phyloP scores from a whole-genome alignment of 2,329 filamentous ascomycete species.

The Diaporthe helianthi region DNA sequence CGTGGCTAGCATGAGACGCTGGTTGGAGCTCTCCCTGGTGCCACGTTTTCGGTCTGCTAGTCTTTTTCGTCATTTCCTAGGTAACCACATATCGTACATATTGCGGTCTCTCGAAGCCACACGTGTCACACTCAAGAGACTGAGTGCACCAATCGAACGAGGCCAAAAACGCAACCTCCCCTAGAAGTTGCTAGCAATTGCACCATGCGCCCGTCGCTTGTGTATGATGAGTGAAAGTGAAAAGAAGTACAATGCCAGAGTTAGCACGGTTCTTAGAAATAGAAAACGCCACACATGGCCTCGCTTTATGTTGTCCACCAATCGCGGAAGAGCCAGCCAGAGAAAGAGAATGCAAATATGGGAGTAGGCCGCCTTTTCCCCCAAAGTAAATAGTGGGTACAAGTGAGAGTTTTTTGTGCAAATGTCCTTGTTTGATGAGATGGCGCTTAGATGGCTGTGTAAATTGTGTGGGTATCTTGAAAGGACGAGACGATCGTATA shows the following conservation, averaged over 20 bases:
- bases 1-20: not conserved
- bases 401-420: not conserved
- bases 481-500: slow-evolving; percentile 11
- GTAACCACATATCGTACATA: slow-evolving; percentile 14
- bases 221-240: slow-evolving; percentile 13
- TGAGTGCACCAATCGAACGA: not conserved
- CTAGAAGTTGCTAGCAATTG: not conserved
- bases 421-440: not conserved
- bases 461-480: slow-evolving; percentile 9
- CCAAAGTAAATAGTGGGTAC: not conserved
- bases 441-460: not conserved
- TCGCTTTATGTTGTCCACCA: slow-evolving; percentile 14
- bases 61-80: slow-evolving; percentile 1
- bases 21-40: not conserved
- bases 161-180: not conserved
- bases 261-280: not conserved
- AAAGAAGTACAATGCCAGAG: not conserved
- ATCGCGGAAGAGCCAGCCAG: not conserved
- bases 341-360: not conserved
- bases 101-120: not conserved
- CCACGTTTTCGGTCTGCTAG: not conserved
- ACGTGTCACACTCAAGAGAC: not conserved
- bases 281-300: not conserved
- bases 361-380: not conserved
- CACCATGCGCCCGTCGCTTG: slow-evolving; percentile 33